Percentiles rank a stretch among this genome's conserved stretches.
phyloP scores from a whole-genome alignment of 108 stramenopile genomes.

The Cyclostephanos invisitatus region DNA sequence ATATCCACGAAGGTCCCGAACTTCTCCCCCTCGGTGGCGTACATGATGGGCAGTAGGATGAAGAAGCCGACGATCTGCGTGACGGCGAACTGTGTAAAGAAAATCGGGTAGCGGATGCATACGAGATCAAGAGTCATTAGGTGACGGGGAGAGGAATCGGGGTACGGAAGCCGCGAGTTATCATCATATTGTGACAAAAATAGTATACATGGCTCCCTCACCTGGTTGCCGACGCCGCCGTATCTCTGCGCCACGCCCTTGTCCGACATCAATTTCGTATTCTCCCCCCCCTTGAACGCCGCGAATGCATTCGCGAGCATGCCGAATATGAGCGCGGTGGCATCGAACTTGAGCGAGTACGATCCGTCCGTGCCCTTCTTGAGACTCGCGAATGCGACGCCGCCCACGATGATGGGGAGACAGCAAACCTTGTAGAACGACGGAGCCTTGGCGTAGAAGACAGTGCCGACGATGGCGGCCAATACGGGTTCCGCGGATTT shows the following conservation, averaged over 20 bases:
- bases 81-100: conserved; percentile 55
- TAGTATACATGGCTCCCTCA: too few species aligned
- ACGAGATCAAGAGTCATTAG: too few species aligned
- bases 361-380: conserved; percentile 52
- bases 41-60: conserved; percentile 57
- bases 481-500: conserved; percentile 60
- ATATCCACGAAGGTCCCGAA: conserved; percentile 45
- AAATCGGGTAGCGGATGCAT: too few species aligned
- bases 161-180: too few species aligned
- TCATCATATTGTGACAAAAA: too few species aligned
- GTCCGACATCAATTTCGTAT: conserved; percentile 56
- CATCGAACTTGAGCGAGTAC: conserved; percentile 57
- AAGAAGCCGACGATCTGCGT: conserved; percentile 57
- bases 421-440: conserved; percentile 52
- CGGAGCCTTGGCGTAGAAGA: conserved; percentile 56
- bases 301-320: conserved; percentile 61
- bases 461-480: conserved; percentile 51
- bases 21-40: conserved; percentile 50
- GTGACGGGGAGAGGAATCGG: too few species aligned
- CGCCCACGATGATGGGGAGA: conserved; percentile 59
- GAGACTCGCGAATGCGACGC: conserved; percentile 58
- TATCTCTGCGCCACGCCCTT: conserved; percentile 51
- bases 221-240: conserved; percentile 65
- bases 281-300: conserved; percentile 61
- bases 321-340: conserved; percentile 55